Evolutionary conservation across 192 early-diverging fungal genomes (phyloP), one percentile per base, ranked within the genome.

Genomic region (Paraglomus occultum): DNA sequence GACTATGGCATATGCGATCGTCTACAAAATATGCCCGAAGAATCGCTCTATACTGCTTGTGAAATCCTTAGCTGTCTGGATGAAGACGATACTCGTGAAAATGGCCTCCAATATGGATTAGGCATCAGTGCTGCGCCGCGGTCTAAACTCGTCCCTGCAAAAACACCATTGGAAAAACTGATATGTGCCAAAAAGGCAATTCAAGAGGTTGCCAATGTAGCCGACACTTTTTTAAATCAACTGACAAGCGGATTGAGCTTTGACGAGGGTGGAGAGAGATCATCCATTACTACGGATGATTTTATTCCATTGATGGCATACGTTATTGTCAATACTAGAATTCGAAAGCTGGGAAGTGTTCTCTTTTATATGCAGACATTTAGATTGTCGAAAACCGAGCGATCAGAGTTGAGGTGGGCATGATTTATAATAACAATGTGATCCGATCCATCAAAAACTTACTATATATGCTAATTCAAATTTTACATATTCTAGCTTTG

Each of bases 291-390:
- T 0, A 79, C 84, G 5, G 84, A 85, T 65, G 81, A 85, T 31
- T 76, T 85, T 59, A 85, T 85, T 40, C 84, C 84, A 20, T 58
- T 85, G 17, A 65, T 81, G 12, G 80, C 82, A n/a, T 77, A 77
- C 71, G 81, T 80, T 8, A 76, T 83, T 52, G 71, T 81, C 22
- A 80, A 83, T 17, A 74, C 74, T 15, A 59, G 72, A 20, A 71
- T 85, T 51, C 66, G 75, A 64, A 44, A 73, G 4, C 46, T 83
- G 14, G 81, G 74, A 8, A 85, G 81, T 46, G 64, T 82, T 14
- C 40, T 81, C 14, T 85, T 80, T 68, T 85, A 85, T 42, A 72
- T 85, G 52, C 68, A 81, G 44, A 66, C 72, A 8, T 85, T 83
- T 70, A 67, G 81, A 31, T 73, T 85, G n/a, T 76, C 77, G 20